Evolutionary conservation across 208 protist species (phyloP).

Genomic region (Acanthamoeba quina): DNA sequence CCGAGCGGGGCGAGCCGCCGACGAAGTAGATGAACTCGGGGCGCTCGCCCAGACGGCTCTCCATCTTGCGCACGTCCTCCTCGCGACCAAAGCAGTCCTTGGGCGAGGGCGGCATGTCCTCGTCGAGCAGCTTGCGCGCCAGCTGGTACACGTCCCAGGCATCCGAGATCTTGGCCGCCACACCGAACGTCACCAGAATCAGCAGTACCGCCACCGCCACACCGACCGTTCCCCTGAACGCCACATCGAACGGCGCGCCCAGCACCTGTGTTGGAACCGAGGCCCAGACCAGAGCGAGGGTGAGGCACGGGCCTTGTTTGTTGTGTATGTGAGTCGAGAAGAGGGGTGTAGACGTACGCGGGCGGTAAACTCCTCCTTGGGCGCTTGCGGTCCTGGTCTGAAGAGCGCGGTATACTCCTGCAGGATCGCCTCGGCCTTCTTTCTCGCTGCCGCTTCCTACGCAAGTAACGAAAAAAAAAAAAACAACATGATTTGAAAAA

Average conservation of each 20-base stretch:
- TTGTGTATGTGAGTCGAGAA: background rate
- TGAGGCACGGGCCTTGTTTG: no score
- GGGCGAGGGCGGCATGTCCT: constrained; percentile 26
- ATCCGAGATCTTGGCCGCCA: constrained; percentile 51
- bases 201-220: constrained; percentile 44
- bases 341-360: background rate
- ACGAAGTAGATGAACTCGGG: constrained; percentile 67
- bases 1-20: constrained; percentile 35
- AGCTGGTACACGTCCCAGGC: constrained; percentile 46
- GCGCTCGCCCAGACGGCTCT: constrained; percentile 58
- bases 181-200: constrained; percentile 14
- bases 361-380: constrained; percentile 45
- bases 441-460: background rate
- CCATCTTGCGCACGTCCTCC: constrained; percentile 31
- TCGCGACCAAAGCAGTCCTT: constrained; percentile 54
- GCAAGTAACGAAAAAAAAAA: background rate
- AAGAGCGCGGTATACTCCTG: constrained; percentile 41
- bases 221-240: constrained; percentile 46
- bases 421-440: background rate
- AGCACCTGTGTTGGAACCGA: constrained; percentile 1
- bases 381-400: background rate
- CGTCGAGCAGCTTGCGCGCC: constrained; percentile 44
- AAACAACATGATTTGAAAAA: background rate
- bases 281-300: background rate
- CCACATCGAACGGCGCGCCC: constrained; percentile 60